phyloP scores from a whole-genome alignment of 1,284 basidiomycete genomes.

The Ceratobasidium sp. region DNA sequence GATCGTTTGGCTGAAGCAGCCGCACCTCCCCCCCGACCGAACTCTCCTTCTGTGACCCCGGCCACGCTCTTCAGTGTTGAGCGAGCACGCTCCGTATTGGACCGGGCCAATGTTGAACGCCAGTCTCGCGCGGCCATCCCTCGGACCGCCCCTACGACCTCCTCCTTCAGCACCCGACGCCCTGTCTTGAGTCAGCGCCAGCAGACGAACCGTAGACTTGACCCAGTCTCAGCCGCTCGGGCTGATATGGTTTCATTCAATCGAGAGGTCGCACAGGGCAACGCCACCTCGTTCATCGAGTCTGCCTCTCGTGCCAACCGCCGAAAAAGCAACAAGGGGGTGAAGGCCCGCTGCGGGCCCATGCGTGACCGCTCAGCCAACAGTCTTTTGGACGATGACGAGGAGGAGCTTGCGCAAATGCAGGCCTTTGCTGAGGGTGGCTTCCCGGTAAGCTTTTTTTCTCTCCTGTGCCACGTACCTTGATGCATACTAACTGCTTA shows the following conservation, averaged over 20 bases:
- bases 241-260: neutral
- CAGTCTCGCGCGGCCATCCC: neutral
- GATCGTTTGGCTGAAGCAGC: neutral
- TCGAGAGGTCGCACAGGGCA: neutral
- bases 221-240: neutral
- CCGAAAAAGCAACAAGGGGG: too few relatives aligned
- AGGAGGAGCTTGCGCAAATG: neutral
- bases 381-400: neutral
- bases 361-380: too few relatives aligned
- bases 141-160: neutral
- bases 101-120: neutral
- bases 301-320: neutral
- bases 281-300: neutral
- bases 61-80: neutral
- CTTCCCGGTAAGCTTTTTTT: neutral
- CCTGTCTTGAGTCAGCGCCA: neutral
- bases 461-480: neutral
- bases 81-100: neutral
- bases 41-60: neutral
- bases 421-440: neutral
- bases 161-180: neutral
- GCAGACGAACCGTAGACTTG: neutral
- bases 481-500: neutral
- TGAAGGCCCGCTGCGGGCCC: too few relatives aligned
- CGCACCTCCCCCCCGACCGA: neutral